Base-by-base conservation (phyloP, 2,329 filamentous ascomycete species). In the Emericellopsis atlantica region DNA sequence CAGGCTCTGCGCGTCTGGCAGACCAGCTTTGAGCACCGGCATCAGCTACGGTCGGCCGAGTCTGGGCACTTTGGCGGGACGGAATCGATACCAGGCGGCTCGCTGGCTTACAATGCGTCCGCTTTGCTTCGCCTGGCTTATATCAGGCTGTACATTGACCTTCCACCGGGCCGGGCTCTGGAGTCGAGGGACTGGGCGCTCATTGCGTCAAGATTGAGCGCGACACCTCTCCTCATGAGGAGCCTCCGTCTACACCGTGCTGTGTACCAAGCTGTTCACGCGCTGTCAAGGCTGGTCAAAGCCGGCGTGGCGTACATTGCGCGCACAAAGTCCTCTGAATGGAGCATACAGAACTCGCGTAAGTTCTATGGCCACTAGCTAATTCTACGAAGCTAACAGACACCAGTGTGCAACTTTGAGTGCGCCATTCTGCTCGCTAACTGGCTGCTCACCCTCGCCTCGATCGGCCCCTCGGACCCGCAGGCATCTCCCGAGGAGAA, bases 191-290 rank as follows among this genome's bases (percentile, higher is more conserved):
- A 84, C 49, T 72, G 76, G 2, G 59, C 67, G 37, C 55, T 74
- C 23, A 79, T 84, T 45, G 79, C 79, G 2, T 67, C 68, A 32
- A 71, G 76, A 2, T 70, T 84, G 45, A 68, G 68, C 41, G 67
- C 72, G 37, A 73, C 74, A 15, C 75, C 77, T 1, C 61, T 72
- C 22, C 66, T 81, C 10, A 65, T 72, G 16, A 68, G 80, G 40
- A 79, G 72, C 40, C 61, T 70, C 16, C 71, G 74, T 26, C 66
- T 83, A 21, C 76, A 74, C 29, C 65, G 77, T 36, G 80, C 79
- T 1, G 72, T 84, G 0, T 69, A 81, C 23, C 80, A 84, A 49
- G 76, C 78, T 2, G 74, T 80, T 23, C 80, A 84, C 51, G 79
- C 80, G 1, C 60, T 85, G 31, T 79, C 77, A 4, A 77, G 82